These are phyloP conservation scores for Diphasiastrum complanatum DNA, from an alignment of 83 land plant genomes.

Conservation along the genomic window DNA sequence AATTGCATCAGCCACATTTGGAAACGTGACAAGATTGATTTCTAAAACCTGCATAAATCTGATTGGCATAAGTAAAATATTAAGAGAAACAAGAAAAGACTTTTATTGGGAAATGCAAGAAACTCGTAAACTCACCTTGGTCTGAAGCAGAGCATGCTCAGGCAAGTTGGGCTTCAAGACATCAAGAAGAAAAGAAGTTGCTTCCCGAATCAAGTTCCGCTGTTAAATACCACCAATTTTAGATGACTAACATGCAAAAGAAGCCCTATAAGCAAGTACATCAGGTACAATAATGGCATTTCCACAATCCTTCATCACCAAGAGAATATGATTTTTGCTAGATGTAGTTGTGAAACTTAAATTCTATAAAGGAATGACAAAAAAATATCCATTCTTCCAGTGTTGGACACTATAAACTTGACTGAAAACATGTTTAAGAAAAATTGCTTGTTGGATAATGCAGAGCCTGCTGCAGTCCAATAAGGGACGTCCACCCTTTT, in stretches of 20 bases:
- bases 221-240: slow-evolving; percentile 21
- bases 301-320: no score
- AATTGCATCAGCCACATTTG: slow-evolving; percentile 99
- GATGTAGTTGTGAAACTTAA: no score
- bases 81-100: background rate
- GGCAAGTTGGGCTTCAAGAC: slow-evolving; percentile 96
- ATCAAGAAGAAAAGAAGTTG: slow-evolving; percentile 90
- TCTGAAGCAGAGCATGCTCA: slow-evolving; percentile 85
- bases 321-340: no score
- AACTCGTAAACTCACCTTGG: slow-evolving; percentile 51
- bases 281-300: no score
- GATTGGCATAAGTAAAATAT: background rate
- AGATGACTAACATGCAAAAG: background rate
- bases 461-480: no score
- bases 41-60: slow-evolving; percentile 63
- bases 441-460: no score
- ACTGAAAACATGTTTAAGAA: no score
- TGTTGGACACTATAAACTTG: no score
- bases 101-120: background rate
- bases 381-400: no score
- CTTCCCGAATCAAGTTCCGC: slow-evolving; percentile 95
- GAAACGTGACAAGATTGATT: slow-evolving; percentile 91
- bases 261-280: no score
- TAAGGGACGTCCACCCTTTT: no score
- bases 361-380: no score